Conservation (phyloP, 805 yeast genomes). For the Spathaspora passalidarum region DNA sequence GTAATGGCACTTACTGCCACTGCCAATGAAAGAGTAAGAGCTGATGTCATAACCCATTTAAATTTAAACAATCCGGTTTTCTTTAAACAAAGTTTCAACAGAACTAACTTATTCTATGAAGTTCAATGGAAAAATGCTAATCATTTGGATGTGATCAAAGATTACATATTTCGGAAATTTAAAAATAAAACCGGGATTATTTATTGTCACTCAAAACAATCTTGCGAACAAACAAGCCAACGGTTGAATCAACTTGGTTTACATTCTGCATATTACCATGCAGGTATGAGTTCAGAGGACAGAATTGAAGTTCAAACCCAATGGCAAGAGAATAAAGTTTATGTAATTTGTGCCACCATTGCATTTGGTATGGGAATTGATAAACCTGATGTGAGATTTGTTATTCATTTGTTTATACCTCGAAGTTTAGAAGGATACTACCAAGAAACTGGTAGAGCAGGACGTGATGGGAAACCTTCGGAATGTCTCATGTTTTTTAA, state of each 20-base stretch:
- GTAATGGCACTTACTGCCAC: constrained; percentile 97
- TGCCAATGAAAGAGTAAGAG: constrained; percentile 84
- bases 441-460: constrained; percentile 98
- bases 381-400: constrained; percentile 91
- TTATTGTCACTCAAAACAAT: constrained; percentile 85
- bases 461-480: constrained; percentile 85
- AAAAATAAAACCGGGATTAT: constrained; percentile 75
- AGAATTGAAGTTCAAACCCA: constrained; percentile 65
- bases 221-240: constrained; percentile 80
- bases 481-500: constrained; percentile 82
- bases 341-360: constrained; percentile 92
- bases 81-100: constrained; percentile 86
- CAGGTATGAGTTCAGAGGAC: constrained; percentile 85
- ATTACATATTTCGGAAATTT: constrained; percentile 51
- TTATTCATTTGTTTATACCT: constrained; percentile 84
- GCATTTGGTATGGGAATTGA: constrained; percentile 99
- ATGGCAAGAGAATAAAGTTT: constrained; percentile 76
- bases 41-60: constrained; percentile 81
- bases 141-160: constrained; percentile 55
- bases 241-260: constrained; percentile 60
- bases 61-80: constrained; percentile 58
- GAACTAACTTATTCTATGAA: constrained; percentile 80
- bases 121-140: constrained; percentile 63
- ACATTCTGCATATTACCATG: constrained; percentile 79
- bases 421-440: constrained; percentile 93